These are phyloP conservation scores for Mycena sp. DNA, from an alignment of 1,284 basidiomycete genomes.

Conservation along the genomic window DNA sequence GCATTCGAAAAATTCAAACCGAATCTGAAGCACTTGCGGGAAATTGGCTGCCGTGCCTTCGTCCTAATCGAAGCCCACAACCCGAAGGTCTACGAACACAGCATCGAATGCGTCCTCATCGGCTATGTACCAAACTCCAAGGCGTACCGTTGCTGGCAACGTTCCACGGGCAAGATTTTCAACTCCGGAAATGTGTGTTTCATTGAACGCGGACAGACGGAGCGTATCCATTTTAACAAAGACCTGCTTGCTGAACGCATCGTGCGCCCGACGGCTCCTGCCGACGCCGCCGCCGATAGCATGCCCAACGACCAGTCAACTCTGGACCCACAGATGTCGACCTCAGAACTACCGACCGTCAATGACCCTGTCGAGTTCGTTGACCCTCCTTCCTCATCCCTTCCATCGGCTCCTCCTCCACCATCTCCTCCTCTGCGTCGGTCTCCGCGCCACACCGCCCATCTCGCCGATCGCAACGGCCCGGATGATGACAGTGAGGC, in stretches of 20 bases:
- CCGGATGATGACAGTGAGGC: neutral
- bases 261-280: too few relatives aligned
- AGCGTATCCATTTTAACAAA: conserved; percentile 22
- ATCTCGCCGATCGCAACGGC: neutral
- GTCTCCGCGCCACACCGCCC: neutral
- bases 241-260: conserved; percentile 12
- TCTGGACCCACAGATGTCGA: neutral
- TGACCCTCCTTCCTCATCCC: neutral
- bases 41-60: conserved; percentile 36
- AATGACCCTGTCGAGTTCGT: neutral
- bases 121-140: conserved; percentile 35
- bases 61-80: conserved; percentile 32
- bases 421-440: neutral
- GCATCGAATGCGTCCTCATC: conserved; percentile 36
- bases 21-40: conserved; percentile 33
- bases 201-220: conserved; percentile 31
- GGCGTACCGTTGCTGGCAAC: conserved; percentile 33
- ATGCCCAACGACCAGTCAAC: neutral
- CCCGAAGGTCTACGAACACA: conserved; percentile 21
- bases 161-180: conserved; percentile 26
- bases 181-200: conserved; percentile 39
- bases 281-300: neutral
- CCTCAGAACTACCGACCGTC: neutral
- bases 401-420: too few relatives aligned
- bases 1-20: conserved; percentile 34